phyloP scores from a whole-genome alignment of 2,329 filamentous ascomycete genomes.

The Aspergillus novofumigatus region DNA sequence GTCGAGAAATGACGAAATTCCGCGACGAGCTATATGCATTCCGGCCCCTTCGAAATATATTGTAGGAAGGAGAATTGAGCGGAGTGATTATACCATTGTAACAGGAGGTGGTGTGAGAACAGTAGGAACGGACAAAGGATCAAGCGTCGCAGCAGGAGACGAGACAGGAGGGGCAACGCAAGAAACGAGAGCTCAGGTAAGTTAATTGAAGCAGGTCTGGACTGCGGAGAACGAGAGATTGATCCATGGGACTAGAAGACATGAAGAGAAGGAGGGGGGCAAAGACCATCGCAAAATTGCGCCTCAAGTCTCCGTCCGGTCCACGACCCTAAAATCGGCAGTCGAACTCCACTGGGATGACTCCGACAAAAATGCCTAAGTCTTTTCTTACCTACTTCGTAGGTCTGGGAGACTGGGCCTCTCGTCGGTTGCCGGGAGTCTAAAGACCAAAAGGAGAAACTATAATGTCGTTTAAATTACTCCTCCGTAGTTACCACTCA shows the following conservation, averaged over 20 bases:
- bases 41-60: conserved; percentile 4
- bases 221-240: background rate
- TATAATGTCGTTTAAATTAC: background rate
- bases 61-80: conserved; percentile 6
- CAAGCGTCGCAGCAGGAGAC: conserved; percentile 4
- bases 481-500: background rate
- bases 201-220: background rate
- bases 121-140: background rate
- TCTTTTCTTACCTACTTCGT: background rate
- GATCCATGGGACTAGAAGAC: conserved; percentile 7
- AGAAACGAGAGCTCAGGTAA: background rate
- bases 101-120: background rate
- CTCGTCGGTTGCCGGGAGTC: background rate
- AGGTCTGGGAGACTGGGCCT: background rate
- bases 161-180: conserved; percentile 2
- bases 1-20: conserved; percentile 2
- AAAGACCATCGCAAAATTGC: conserved; percentile 10
- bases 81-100: background rate
- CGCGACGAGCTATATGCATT: conserved; percentile 1
- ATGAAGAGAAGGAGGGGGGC: conserved; percentile 9
- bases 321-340: conserved; percentile 9
- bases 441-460: background rate
- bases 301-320: conserved; percentile 7
- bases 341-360: conserved; percentile 14
- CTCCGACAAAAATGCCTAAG: background rate